phyloP scores from a whole-genome alignment of 2,329 filamentous ascomycete genomes.

The Dactylonectria estremocensis region DNA sequence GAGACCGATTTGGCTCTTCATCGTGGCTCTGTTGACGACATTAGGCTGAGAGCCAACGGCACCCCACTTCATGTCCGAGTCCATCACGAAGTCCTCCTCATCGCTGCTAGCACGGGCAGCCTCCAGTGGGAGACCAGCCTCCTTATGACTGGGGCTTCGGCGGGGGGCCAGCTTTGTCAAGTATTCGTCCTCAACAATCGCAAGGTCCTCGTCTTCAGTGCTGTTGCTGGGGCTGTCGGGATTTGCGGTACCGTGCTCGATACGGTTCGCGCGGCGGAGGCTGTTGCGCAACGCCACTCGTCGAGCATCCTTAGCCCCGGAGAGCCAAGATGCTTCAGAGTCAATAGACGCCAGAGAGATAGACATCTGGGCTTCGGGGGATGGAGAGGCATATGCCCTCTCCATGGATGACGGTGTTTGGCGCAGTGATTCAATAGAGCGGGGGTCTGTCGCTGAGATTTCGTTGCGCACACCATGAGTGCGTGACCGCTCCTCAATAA shows the following conservation, averaged over 20 bases:
- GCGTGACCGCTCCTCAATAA: conserved; percentile 44
- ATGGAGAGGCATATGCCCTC: conserved; percentile 52
- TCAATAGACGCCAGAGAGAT: conserved; percentile 95
- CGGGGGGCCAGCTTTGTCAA: conserved; percentile 65
- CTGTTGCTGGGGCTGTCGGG: conserved; percentile 59
- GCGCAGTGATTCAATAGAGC: conserved; percentile 52
- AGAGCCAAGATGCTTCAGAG: conserved; percentile 96
- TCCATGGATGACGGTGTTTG: conserved; percentile 43
- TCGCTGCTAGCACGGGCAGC: conserved; percentile 72
- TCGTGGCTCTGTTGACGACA: conserved; percentile 72
- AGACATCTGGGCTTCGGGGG: conserved; percentile 77
- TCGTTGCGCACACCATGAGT: conserved; percentile 58
- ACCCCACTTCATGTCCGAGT: conserved; percentile 67
- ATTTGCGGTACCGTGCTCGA: conserved; percentile 50
- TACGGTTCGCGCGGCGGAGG: conserved; percentile 51
- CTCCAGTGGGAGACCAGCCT: conserved; percentile 61
- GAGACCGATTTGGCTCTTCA: conserved; percentile 68
- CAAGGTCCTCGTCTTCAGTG: conserved; percentile 75
- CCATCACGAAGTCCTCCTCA: conserved; percentile 64
- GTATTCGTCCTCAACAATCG: conserved; percentile 79
- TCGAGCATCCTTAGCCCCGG: conserved; percentile 74
- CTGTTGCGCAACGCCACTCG: conserved; percentile 63
- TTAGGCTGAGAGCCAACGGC: conserved; percentile 63
- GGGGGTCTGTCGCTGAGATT: conserved; percentile 62
- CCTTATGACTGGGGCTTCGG: conserved; percentile 43